phyloP scores from a whole-genome alignment of 1,284 basidiomycete genomes.

The Cronartium quercuum region DNA sequence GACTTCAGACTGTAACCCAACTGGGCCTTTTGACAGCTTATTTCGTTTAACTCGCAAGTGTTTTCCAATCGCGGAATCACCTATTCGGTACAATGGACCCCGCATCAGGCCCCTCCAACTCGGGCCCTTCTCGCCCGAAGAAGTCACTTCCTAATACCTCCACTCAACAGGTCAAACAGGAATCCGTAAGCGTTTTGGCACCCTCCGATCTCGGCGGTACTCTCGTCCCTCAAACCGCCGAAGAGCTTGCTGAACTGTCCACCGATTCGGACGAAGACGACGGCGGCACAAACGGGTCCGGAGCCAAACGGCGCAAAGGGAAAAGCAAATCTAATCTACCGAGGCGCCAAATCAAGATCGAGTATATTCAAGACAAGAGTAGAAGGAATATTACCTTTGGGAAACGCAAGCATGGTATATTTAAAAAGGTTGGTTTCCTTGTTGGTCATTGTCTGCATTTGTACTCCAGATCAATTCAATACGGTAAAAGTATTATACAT shows the following conservation, averaged over 20 bases:
- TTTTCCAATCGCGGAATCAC: neutral
- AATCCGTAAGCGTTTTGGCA: neutral
- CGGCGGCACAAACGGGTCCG: neutral
- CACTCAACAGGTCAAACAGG: neutral
- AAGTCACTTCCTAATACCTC: constrained; percentile 7
- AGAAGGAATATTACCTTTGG: constrained; percentile 39
- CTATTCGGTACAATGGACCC: constrained; percentile 31
- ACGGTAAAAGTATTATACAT: too few relatives aligned
- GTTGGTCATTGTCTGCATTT: too few relatives aligned
- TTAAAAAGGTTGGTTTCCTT: constrained; percentile 23
- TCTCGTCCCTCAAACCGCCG: constrained; percentile 14
- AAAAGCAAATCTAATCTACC: constrained; percentile 14
- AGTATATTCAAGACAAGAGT: constrained; percentile 38
- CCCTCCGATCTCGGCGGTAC: constrained; percentile 33
- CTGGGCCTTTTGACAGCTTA: neutral
- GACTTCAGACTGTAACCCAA: neutral
- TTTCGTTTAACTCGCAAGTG: neutral
- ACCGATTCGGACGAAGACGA: constrained; percentile 37
- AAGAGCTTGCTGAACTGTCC: constrained; percentile 18
- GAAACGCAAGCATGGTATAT: constrained; percentile 35
- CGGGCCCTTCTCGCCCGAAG: neutral
- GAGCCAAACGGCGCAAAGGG: constrained; percentile 32
- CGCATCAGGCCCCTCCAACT: constrained; percentile 11
- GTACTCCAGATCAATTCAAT: too few relatives aligned
- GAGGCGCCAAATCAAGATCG: constrained; percentile 36